Base-by-base conservation (phyloP, 495 filamentous ascomycete genomes). In the Penicillium tannophilum region DNA sequence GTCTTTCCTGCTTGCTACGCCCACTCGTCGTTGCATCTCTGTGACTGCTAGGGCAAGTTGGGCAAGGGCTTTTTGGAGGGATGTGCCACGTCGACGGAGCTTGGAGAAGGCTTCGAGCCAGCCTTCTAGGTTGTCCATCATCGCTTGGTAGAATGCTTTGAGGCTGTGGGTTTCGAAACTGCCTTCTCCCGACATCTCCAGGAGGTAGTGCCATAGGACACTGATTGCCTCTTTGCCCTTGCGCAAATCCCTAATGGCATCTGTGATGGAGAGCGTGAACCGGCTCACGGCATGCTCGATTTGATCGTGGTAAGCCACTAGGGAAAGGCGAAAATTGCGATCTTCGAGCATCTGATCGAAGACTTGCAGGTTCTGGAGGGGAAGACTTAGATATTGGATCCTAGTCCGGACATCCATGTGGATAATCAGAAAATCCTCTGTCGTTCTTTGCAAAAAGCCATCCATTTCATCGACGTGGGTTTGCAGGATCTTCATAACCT, bases 401-500 rank as follows among this genome's bases (percentile, higher is more conserved):
- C 91, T 82, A 33, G 88, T 88, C 45, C 80, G 78, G 39, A 96
- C 82, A 67, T 96, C 91, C 46, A 82, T 71, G 54, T 86, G 86
- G 6, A 92, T 91, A n/a, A 92, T 75, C 28, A 88, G 83, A 51
- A 98, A 89, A 70, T 97, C 93, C 56, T 94, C 91, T 11, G 88
- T 83, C 0, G 91, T 92, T 35, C 86, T 83, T 64, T 94, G 90
- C 12, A 97, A 73, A 70, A 97, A 97, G 56, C 87, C 86, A 70
- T 98, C 94, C 36, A 98, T 81, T 68, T 97, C 95, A 68, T 96
- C 87, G 46, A 98, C 93, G 72, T 98, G 94, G 19, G 80, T 85
- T 68, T 97, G 91, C 46, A 98, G 83, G 48, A 98, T 98, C 46
- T 84, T 86, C 62, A 97, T 85, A 16, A 97, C 93, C 59, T 92